Evolutionary conservation across 148 eudicot species (phyloP).

Genomic region (Fagopyrum tataricum): DNA sequence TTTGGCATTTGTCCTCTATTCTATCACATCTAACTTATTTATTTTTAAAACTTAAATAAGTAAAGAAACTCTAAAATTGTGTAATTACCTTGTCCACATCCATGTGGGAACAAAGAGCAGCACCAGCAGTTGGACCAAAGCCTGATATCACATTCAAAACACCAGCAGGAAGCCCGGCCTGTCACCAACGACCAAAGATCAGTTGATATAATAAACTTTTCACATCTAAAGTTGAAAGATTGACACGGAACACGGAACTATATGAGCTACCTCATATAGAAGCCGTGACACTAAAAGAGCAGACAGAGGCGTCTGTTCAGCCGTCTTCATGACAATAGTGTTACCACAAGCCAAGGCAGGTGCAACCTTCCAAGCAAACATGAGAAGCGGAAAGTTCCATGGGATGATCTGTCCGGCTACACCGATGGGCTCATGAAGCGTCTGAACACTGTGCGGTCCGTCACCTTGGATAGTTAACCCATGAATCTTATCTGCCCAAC

Average conservation of each 20-base stretch:
- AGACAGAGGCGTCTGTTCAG: slow-evolving; percentile 75
- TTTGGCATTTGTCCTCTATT: too few species aligned
- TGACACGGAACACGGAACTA: not conserved
- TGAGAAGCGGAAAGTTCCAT: slow-evolving; percentile 77
- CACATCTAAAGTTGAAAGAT: not conserved
- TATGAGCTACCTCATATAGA: slow-evolving; percentile 54
- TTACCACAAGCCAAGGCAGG: slow-evolving; percentile 83
- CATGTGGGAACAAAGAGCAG: slow-evolving; percentile 77
- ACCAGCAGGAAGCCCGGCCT: slow-evolving; percentile 88
- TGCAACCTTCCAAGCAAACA: slow-evolving; percentile 77
- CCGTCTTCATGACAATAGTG: slow-evolving; percentile 64
- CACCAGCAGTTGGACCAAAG: slow-evolving; percentile 68
- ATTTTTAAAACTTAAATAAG: too few species aligned
- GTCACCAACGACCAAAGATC: slow-evolving; percentile 10
- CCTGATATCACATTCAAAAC: slow-evolving; percentile 69
- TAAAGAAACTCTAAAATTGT: too few species aligned
- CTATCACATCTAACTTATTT: too few species aligned
- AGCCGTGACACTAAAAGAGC: slow-evolving; percentile 57
- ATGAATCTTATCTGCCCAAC: slow-evolving; percentile 84
- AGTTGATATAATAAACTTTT: too few species aligned
- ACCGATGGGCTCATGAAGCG: slow-evolving; percentile 75
- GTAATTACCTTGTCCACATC: slow-evolving; percentile 64
- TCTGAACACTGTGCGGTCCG: slow-evolving; percentile 57
- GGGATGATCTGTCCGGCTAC: slow-evolving; percentile 85
- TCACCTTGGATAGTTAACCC: slow-evolving; percentile 71